Evolutionary conservation across 208 protist genomes (phyloP), one percentile per base, ranked within the genome.

Genomic region (Trypanosoma congolense): DNA sequence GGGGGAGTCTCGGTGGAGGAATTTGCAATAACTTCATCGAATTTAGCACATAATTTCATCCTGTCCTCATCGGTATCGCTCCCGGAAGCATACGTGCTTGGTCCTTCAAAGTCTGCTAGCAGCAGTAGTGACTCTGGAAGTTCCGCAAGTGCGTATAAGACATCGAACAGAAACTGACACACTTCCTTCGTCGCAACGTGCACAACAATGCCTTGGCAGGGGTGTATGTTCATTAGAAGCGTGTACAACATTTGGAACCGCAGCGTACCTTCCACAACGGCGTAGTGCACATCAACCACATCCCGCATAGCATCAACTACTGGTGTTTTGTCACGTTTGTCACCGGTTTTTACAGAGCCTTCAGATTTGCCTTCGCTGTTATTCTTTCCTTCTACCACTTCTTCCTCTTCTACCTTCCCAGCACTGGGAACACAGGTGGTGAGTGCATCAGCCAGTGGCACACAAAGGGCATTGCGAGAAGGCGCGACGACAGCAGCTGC

Each of bases 171-270:
- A 31, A 83, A 91, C 21, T 63, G 52, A 29, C 60, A 72, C 31
- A 60, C 65, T 49, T 87, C 76, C 44, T 77, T 74, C 4, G 83
- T 91, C 26, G 79, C 74, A 41, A 85, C 70, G 53, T 84, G 78
- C 16, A 91, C 74, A 50, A 87, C 73, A 26, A 87, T 33, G 4
- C 77, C 77, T 22, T 74, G 62, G 26, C 72, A 53, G 3, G 56
- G 36, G 43, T 49, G 46, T 36, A 85, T 48, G 4, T 56, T 58
- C 61, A 80, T 80, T 16, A 90, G 10, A 44, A 90, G 62, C 4
- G 65, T 35, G 57, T 80, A 85, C 22, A 90, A 65, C 44, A 76
- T 78, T 44, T 78, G 73, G 38, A 90, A 79, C 35, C 83, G 83
- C 35, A 75, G 67, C 16, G 45, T 46, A 18, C 83, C 83, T 25